These are phyloP conservation scores for Begonia loranthoides DNA, from an alignment of 306 rosid species.

Conservation along the genomic window DNA sequence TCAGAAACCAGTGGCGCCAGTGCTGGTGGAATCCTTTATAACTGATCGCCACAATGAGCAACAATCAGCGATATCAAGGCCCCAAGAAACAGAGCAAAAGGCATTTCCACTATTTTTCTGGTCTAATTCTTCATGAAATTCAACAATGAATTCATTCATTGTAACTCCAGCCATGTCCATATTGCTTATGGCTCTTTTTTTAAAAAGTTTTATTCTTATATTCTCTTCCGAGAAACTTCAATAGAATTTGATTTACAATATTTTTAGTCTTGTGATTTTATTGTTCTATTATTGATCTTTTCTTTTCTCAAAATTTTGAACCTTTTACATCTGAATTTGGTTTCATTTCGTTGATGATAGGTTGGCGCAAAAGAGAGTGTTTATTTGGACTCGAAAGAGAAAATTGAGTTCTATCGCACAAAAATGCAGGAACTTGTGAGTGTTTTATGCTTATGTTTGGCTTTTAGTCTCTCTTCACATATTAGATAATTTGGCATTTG, in stretches of 20 bases:
- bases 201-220: background rate
- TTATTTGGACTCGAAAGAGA: slow-evolving; percentile 80
- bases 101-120: too few species aligned
- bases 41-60: slow-evolving; percentile 27
- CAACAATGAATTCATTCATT: too few species aligned
- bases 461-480: slow-evolving; percentile 11
- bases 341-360: slow-evolving; percentile 24
- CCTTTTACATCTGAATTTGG: slow-evolving; percentile 11
- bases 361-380: slow-evolving; percentile 39
- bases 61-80: slow-evolving; percentile 22
- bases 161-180: background rate
- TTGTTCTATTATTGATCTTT: slow-evolving; percentile 2
- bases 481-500: too few species aligned
- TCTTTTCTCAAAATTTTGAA: too few species aligned
- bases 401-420: slow-evolving; percentile 64
- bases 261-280: background rate
- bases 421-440: slow-evolving; percentile 96
- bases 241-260: background rate
- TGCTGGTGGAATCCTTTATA: slow-evolving; percentile 42
- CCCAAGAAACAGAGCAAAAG: slow-evolving; percentile 44
- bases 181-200: background rate
- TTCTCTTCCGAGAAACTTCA: background rate
- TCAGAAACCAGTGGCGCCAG: slow-evolving; percentile 35
- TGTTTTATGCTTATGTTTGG: slow-evolving; percentile 18
- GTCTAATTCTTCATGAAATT: too few species aligned